Base-by-base conservation (phyloP, 257 asterid species). In the Penstemon newberryi region DNA sequence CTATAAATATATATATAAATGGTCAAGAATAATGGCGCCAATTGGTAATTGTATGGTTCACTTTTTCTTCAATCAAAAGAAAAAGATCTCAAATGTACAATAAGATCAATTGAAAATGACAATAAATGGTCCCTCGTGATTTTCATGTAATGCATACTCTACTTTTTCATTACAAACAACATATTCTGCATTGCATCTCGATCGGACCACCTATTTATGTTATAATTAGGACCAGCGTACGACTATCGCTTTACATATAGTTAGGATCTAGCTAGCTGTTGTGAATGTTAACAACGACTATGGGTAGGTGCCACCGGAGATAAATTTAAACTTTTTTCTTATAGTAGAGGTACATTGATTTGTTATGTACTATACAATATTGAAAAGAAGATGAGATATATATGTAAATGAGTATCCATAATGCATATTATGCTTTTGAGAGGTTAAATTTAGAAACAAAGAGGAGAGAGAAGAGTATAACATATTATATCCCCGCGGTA, bases 121-220 rank as follows among this genome's bases (percentile, higher is more conserved):
- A 13, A 39, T 12, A 18, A 47, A 60, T 71, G 80, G 80, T 71
- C 78, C 80, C 33, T 37, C 3, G 33, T 25, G 33, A 12, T 57
- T 49, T 11, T 42, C 49, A 65, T 59, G 51, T 61, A 43, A 63
- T 69, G 69, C 73, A 42, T 0, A 25, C 1, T 25, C 41, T 18
- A 3, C 58, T 40, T 58, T 73, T 49, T 56, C 9, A 8, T 55
- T 5, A 49, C 56, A 56, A 67, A 54, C 63, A 65, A 47, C 54
- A 51, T 52, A 70, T 41, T 70, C 56, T 60, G 72, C 62, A 66
- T 63, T 19, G 55, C 70, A 69, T 72, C 59, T 68, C 58, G n/a
- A n/a, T n/a, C n/a, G 77, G 84, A 80, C 81, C 84, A 72, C 75
- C 60, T 43, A 54, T 8, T 47, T 15, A 43, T 25, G 19, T 18